Evolutionary conservation across 306 rosid genomes (phyloP), one percentile per base, ranked within the genome.

Genomic region (Inga laurina): DNA sequence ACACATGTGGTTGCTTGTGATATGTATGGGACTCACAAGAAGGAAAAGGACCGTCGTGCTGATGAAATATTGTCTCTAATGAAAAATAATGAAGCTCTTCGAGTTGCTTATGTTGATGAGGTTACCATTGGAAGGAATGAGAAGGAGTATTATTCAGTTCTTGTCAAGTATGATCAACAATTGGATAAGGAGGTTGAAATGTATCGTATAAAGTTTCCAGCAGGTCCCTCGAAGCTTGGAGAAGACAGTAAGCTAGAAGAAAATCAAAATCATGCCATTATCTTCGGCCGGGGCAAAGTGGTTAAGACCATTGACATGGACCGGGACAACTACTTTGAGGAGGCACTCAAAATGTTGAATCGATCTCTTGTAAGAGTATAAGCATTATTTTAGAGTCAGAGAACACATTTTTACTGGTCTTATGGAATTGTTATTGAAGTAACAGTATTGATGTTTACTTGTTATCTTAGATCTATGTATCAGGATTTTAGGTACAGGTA

Each of bases 301-400:
- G 83, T 88, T 74, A 88, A 88, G 72, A 88, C 90, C 57, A 88
- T 88, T 30, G 90, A 88, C 75, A 88, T 88, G 90, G 85, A 88
- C 79, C 90, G 85, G 78, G 90, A 88, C 70, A 88, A 88, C 86
- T 88, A 88, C 78, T 88, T 88, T 49, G 90, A 88, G 83, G 90
- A 88, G 83, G 88, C 90, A 71, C 90, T 88, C 16, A 88, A 88
- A 82, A 85, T 85, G 85, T 81, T 88, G 59, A 88, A 27, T 27
- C 27, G 0, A 88, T 85, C 90, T 88, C n/a, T 72, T 88, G 65
- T 87, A 88, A 79, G 88, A 88, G 74, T 88, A 84, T 74, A 80
- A 59, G 72, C 72, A 10, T 15, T 56, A 56, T 56, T 56, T 56
- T 56, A 56, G 62, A 56, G 62, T 56, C 11, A 21, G 62, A 7